Base-by-base conservation (phyloP, 2,329 filamentous ascomycete genomes). In the Dothiorella sarmentorum region DNA sequence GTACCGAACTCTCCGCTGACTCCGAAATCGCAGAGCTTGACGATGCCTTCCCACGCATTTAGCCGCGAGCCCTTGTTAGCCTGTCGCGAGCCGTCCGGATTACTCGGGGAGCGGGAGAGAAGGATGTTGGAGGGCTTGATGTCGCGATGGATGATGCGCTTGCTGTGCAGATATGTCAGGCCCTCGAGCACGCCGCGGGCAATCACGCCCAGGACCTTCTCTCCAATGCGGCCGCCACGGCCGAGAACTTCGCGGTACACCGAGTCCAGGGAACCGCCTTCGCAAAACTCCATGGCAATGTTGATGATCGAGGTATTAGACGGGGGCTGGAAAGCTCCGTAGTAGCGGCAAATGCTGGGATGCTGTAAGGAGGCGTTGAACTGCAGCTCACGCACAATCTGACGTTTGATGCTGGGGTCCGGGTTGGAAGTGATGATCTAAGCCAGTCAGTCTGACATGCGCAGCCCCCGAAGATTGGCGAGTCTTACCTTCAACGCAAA, bases 111-210 rank as follows among this genome's bases (percentile, higher is more conserved):
- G 61, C 93, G 88, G 71, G 91, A 96, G 27, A 99, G 82, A 20
- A 99, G 82, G 66, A 99, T 97, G 73, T 99, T 99, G 62, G 90
- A 95, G 1, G 94, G 94, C 75, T 99, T 99, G 79, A 99, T 99
- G 71, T 99, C 94, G 76, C 94, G 87, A 75, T 99, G 94, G 67
- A 99, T 97, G 74, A 99, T 99, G 74, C 96, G 94, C 71, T 93
- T 89, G 67, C 88, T 88, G 78, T 97, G 91, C 7, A 99, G 85
- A 75, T 99, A 99, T 7, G 92, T 97, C 61, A 99, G 79, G 22
- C 94, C 94, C 66, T 91, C 90, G 57, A 99, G 79, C 3, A 99
- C 93, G 57, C 93, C 94, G 73, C 97, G 94, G 40, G 94, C 91
- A 43, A 99, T 89, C 77, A 97, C 97, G 63, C 94, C 94, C 3